Evolutionary conservation across 352 stramenopile species (phyloP), one percentile per base, ranked within the genome.

Genomic region (Phytopythium helicoides): DNA sequence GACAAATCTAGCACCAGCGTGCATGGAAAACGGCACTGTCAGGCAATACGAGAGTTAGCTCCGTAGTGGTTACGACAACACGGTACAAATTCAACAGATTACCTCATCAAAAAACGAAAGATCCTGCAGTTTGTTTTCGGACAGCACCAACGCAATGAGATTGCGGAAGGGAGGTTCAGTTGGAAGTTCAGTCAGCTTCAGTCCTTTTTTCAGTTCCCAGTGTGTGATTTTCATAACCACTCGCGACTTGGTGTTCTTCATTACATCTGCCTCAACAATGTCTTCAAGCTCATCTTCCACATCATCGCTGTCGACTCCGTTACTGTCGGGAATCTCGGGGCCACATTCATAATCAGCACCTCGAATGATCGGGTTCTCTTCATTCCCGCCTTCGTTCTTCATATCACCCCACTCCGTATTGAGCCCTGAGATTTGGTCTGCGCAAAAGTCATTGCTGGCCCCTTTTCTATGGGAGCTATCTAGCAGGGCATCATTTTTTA

Each of bases 21-120:
- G 28, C 69, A 79, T 5, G 75, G 73, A 58, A 87, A 90, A 4
- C 77, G 80, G 39, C 76, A 91, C 76, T 85, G 18, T 31, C n/a
- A 7, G 58, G 18, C 38, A 39, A 45, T 21, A 39, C 18, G 6
- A 28, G 64, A 23, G 47, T 23, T 52, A 11, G 9, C n/a, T 55
- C 40, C 34, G 11, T 28, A 14, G 23, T 14, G 4, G 15, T 1
- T 3, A 22, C 18, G 16, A 35, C n/a, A n/a, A n/a, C n/a, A n/a
- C n/a, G n/a, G n/a, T n/a, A 4, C 12, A 28, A 11, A 18, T 18
- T 54, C 4, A 57, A 14, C 1, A 18, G 35, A 59, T 34, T 67
- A 89, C 81, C 53, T 86, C 64, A 36, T 75, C 64, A 62, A 94
- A 84, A 8, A 89, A 38, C 18, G 39, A 49, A 28, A 86, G 62